These are phyloP conservation scores for Coemansia sp. DNA, from an alignment of 192 early-diverging fungal species.

Conservation along the genomic window DNA sequence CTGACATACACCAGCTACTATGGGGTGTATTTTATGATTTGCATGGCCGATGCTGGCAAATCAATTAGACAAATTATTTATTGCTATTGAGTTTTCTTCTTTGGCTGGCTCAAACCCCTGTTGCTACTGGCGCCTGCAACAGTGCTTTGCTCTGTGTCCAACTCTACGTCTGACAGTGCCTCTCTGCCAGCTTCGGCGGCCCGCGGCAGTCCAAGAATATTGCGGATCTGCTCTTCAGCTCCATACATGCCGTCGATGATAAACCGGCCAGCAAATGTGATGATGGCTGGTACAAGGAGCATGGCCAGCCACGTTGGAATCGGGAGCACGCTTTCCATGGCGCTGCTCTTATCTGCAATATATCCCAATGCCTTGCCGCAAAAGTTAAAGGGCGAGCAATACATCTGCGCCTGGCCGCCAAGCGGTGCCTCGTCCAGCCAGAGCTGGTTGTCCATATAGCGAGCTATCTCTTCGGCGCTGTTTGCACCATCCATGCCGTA, in stretches of 20 bases:
- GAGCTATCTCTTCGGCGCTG: conserved; percentile 11
- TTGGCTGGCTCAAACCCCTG: background rate
- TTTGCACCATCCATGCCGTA: conserved; percentile 14
- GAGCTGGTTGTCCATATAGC: conserved; percentile 30
- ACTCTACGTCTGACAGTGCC: background rate
- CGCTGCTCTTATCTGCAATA: conserved; percentile 35
- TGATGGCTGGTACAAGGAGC: conserved; percentile 38
- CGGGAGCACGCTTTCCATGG: conserved; percentile 25
- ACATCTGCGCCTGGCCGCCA: conserved; percentile 7
- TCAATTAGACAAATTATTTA: too few relatives aligned
- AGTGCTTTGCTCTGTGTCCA: background rate
- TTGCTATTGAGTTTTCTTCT: background rate
- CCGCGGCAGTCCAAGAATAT: background rate
- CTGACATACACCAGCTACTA: background rate
- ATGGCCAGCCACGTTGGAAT: conserved; percentile 48
- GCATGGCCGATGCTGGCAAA: background rate
- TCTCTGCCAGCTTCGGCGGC: background rate
- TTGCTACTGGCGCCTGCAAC: background rate
- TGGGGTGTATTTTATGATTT: background rate
- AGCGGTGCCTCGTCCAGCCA: conserved; percentile 6
- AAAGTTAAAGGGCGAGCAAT: conserved; percentile 46
- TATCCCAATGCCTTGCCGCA: conserved; percentile 30
- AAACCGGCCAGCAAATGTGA: conserved; percentile 33
- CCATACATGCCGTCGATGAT: conserved; percentile 47
- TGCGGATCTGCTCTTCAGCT: conserved; percentile 13